phyloP scores from a whole-genome alignment of 192 early-diverging fungal genomes.

The Oehlia diaphana region DNA sequence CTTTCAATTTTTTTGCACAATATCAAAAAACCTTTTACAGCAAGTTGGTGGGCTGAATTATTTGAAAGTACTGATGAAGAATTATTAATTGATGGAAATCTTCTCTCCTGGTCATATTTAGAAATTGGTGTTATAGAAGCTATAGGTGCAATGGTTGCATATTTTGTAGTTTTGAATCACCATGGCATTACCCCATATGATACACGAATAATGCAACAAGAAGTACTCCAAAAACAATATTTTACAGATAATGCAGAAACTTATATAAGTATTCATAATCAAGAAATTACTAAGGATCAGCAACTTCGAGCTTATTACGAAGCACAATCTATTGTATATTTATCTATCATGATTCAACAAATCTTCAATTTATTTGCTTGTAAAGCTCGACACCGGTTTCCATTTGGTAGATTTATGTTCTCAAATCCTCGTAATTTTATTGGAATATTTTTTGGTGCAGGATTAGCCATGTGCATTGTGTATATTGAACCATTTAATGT shows the following conservation, averaged over 20 bases:
- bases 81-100: conserved; percentile 77
- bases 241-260: conserved; percentile 51
- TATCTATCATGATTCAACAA: conserved; percentile 82
- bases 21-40: conserved; percentile 45
- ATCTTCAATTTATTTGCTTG: conserved; percentile 94
- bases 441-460: conserved; percentile 65
- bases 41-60: conserved; percentile 61
- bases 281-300: conserved; percentile 40
- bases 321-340: conserved; percentile 78
- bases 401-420: conserved; percentile 84
- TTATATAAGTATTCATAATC: conserved; percentile 40
- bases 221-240: conserved; percentile 36
- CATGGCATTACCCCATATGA: conserved; percentile 64
- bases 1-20: background rate
- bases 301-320: conserved; percentile 30
- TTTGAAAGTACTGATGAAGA: conserved; percentile 78
- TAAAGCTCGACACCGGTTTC: conserved; percentile 77
- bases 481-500: conserved; percentile 81
- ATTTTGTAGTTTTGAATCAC: conserved; percentile 75
- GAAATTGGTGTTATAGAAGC: conserved; percentile 82
- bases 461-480: conserved; percentile 74
- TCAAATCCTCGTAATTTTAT: conserved; percentile 71
- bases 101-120: conserved; percentile 83
- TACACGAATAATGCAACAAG: conserved; percentile 51
- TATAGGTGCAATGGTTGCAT: conserved; percentile 67